Base-by-base conservation (phyloP, 2,329 filamentous ascomycete genomes). In the Alternaria ventricosa region DNA sequence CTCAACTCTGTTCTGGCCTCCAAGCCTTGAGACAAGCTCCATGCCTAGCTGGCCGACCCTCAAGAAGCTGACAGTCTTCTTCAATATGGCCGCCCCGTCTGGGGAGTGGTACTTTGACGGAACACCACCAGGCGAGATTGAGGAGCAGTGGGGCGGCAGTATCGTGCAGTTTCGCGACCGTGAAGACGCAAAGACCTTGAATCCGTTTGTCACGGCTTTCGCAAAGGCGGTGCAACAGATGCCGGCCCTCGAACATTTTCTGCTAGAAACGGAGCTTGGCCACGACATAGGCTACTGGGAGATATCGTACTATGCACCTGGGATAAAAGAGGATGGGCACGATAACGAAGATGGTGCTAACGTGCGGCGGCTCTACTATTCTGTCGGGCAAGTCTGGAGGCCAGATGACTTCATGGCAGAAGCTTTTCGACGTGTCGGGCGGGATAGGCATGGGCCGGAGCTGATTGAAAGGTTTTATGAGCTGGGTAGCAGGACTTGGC, bases 221-320 rank as follows among this genome's bases (percentile, higher is more conserved):
- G 64, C 66, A 28, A 71, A 66, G 44, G 68, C 68, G 9, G 49
- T 59, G 18, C 41, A 61, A 5, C 15, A 49, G 3, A 69, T 69
- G 68, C 63, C 57, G 6, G 50, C 49, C 20, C 55, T 63, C 15
- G 55, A 63, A n/a, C n/a, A 36, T 20, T 63, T 63, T 27, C 22
- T 28, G 27, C 41, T 63, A 2, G 23, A 56, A n/a, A 23, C n/a
- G 5, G 41, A 56, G 15, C n/a, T 56, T 10, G 55, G 55, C 20
- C 44, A 51, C 22, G 46, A 51, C 3, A 47, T 28, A 22, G 30
- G 55, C 45, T 58, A 27, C 20, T 58, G 55, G 55, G 55, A 58
- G 7, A 22, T 58, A 28, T 58, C 55, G 9, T 58, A 58, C 46
- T 20, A 58, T 33, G 55, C 55, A 46, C 55, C 55, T 51, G 55